Base-by-base conservation (phyloP, 192 early-diverging fungal species). In the Coemansia sp. region DNA sequence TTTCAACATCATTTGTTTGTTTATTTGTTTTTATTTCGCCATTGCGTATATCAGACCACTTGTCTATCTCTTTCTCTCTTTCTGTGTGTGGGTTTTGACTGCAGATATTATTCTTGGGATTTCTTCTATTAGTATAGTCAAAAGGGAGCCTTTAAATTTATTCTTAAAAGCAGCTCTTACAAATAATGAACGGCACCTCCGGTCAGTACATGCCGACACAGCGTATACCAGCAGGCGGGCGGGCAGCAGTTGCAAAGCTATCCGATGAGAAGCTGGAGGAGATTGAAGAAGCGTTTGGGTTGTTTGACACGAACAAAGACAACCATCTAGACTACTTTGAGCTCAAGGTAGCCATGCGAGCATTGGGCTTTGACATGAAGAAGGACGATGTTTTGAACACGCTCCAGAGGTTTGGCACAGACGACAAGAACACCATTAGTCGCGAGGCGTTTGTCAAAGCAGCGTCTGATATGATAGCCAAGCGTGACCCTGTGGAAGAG, bases 281-380 rank as follows among this genome's bases (percentile, higher is more conserved):
- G 70, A 82, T 88, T n/a, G 67, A 67, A 42, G 87, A 88, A 64
- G 87, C 85, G 16, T 88, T 88, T 59, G 68, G 67, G 29, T 73
- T 88, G 61, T 88, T 88, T 64, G 87, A 88, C 64, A 85, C 84
- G 2, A 86, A 91, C 77, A 85, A 87, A 48, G 91, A 93, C 66
- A 77, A 80, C 29, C 70, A 79, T 17, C 70, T 94, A 3, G 91
- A 92, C 80, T 92, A 88, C 66, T 93, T 92, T 77, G 93, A 93
- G 80, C 76, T 93, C 7, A 94, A 93, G 80, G 91, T 91, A 0
- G 91, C 92, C 29, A 89, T 94, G 89, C 76, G 90, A 32, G 92
- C 92, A 8, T 80, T 94, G 5, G 93, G 93, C 3, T 94, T 94
- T 77, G 89, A 93, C 60, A 82, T 82, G n/a, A 93, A 91, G 72